Base-by-base conservation (phyloP, 805 yeast genomes). In the Monosporozyma solicola region DNA sequence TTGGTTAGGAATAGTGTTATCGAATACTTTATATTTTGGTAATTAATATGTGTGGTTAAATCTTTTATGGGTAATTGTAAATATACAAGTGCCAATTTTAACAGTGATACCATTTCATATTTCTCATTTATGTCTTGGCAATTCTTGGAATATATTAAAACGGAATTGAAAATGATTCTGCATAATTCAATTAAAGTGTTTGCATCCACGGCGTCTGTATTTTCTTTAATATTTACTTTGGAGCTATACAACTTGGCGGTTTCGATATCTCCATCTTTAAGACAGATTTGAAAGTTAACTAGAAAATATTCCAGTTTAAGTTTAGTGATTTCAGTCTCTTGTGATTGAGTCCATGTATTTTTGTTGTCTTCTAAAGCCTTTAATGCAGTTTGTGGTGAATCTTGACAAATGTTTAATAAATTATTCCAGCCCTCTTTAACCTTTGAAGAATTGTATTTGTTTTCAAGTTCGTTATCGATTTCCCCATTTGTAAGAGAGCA, bases 171-270 rank as follows among this genome's bases (percentile, higher is more conserved):
- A 6, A 71, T 58, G 1, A 67, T 58, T 43, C 77, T 62, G 15
- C 68, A 60, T 4, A 67, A 48, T 41, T 72, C 74, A 6, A 69
- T 32, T 2, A 65, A 41, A 0, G 53, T 45, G 1, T 58, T 58
- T 2, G 61, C 47, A 15, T 62, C 61, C 5, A 63, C 43, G 1
- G 47, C 10, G 3, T 45, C 11, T 3, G 48, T 29, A 31, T 61
- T 58, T 2, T 59, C 56, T 3, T 33, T 8, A 1, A 66, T 33
- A 25, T 60, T 61, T 1, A 71, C 64, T 50, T 70, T 67, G 9
- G 61, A 59, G 32, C 69, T 67, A 54, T 68, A 71, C 29, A 71
- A 59, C 44, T 61, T 67, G 1, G 76, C 75, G 56, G 66, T 62
- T 44, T 68, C 64, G 5, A 63, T 54, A 53, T 75, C 74, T 3